Evolutionary conservation across 2,329 filamentous ascomycete genomes (phyloP), one percentile per base, ranked within the genome.

Genomic region (Ciborinia camelliae): DNA sequence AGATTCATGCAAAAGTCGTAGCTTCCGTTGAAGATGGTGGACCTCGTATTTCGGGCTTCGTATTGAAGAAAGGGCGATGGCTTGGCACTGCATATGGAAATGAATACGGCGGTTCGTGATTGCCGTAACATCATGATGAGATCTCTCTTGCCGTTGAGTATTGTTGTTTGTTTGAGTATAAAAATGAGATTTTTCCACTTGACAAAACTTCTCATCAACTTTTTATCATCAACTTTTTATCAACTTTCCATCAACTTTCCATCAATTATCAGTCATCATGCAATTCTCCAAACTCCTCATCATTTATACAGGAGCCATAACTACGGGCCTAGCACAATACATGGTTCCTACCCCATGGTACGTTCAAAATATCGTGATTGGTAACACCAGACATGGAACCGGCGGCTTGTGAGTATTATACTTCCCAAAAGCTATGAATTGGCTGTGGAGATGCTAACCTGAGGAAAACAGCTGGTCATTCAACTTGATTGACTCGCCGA

Each of bases 371-470:
- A 53, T 70, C 4, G 63, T 35, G 4, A 65, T 69, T 43, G 55
- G 39, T 20, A 69, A 70, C 41, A 67, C 48, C 47, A 65, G 68
- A 20, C 68, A 70, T 48, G 68, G 68, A n/a, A 68, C 67, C 1
- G 68, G 67, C 23, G 67, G 66, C 26, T 66, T 47, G 68, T 70
- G 66, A 48, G 64, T 50, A n/a, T 32, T 43, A 20, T 54, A 14
- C 26, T 12, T 18, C 15, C 28, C 8, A n/a, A 18, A 41, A 4
- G 52, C n/a, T 26, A 4, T 3, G 3, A 32, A 35, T 10, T 60
- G 20, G 8, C 15, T 28, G 6, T 12, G 20, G 12, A 58, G 26
- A 7, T 20, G 10, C 18, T 62, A 23, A 62, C 18, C 5, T 12
- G 30, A 37, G 41, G 35, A 47, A 39, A 35, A 47, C 2, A 70